Base-by-base conservation (phyloP, 768 basidiomycete genomes). In the Leccinum sublutescens region DNA sequence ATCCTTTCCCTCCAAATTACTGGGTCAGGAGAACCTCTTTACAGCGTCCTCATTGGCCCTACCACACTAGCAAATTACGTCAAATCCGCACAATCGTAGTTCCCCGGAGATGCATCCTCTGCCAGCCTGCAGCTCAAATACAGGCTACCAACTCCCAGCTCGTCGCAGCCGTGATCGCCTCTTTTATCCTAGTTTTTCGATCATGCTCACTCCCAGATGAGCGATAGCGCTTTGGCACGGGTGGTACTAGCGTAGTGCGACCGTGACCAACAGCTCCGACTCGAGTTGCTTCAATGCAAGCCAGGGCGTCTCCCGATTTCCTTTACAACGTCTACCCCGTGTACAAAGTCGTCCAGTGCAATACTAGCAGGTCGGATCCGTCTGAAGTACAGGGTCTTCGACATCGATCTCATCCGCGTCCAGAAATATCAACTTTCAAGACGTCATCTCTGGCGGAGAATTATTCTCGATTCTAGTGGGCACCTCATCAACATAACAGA, bases 361-460 rank as follows among this genome's bases (percentile, higher is more conserved):
- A 65, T 49, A 15, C 79, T 11, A 85, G 82, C 45, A 84, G 89
- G 58, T 70, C 91, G 87, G 74, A 81, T 58, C 67, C 75, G 23
- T 63, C 76, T 25, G 73, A 67, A 34, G 82, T 86, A 1, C 71
- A 82, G 71, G 86, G 29, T 27, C 40, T 9, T 15, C 52, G 36
- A 51, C 45, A 47, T 29, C 23, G 15, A 3, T n/a, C 52, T 21
- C 36, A 43, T 17, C 2, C 50, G 8, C 49, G 38, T 54, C 27
- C 60, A 88, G 88, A 14, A 82, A 68, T 1, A 80, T 84, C 15
- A 79, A 71, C 36, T 89, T 89, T 69, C 76, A 83, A 25, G 89
- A 89, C 2, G 77, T 91, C 47, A 91, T 92, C 31, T 91, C 91
- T 1, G 91, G 90, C 1, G 91, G 91, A 1, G 34, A 34, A 34